Base-by-base conservation (phyloP, 2,329 filamentous ascomycete genomes). In the Ciborinia camelliae region DNA sequence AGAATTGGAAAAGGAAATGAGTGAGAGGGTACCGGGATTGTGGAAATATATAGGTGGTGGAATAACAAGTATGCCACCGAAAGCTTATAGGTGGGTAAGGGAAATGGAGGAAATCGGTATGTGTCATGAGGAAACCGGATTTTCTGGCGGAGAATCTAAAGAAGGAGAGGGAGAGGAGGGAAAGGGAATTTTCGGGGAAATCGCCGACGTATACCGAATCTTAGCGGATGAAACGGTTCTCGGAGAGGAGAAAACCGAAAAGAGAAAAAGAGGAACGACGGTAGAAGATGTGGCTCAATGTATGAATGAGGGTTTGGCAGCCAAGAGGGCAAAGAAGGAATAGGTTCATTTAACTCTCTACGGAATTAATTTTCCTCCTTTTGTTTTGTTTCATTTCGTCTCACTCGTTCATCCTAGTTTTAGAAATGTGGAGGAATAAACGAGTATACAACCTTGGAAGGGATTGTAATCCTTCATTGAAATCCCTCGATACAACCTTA, bases 91-190 rank as follows among this genome's bases (percentile, higher is more conserved):
- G 14, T 93, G 90, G 89, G 86, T 91, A 0, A 79, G 81, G 41
- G 90, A 92, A 79, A 92, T 93, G 90, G 82, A 87, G 70, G 86
- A 92, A 79, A 91, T 93, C 72, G 84, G 83, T 4, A 78, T 82
- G 65, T 90, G 87, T 4, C 87, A 91, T 74, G 82, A 84, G 50
- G 86, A 89, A 62, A 88, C 86, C 0, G 88, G 87, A 0, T 90
- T 89, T 74, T 76, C 76, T 5, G 71, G 70, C 8, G 73, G 62
- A 45, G 61, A 62, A 43, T 12, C 4, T 2, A 30, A 18, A 8
- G 51, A 20, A 75, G 74, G 35, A 37, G 12, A 35, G 65, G 69
- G 35, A 23, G 76, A 76, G 7, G 69, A 69, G 5, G 73, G 62
- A 35, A 61, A 75, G 14, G 77, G 79, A 30, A 75, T 88, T 32